These are phyloP conservation scores for Allium cepa DNA, from an alignment of 106 monocot genomes.

Conservation along the genomic window DNA sequence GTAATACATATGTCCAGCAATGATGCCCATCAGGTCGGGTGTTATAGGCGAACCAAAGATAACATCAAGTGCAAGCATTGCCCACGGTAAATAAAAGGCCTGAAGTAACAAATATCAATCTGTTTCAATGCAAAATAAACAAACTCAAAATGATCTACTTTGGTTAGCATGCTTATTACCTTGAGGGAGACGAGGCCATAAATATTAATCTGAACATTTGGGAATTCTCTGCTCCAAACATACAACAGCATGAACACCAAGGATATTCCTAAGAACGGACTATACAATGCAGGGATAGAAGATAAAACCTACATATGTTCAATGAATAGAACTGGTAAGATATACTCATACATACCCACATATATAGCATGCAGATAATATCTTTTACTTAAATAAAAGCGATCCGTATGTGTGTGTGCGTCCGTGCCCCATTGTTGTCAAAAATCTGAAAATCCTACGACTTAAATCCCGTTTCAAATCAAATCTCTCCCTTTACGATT, in stretches of 20 bases:
- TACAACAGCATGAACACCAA: conserved; percentile 95
- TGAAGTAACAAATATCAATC: conserved; percentile 7
- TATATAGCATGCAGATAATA: too few species aligned
- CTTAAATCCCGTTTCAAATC: too few species aligned
- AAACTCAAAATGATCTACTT: not conserved
- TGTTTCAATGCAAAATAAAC: too few species aligned
- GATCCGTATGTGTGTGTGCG: too few species aligned
- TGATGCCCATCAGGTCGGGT: conserved; percentile 80
- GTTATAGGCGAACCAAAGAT: conserved; percentile 72
- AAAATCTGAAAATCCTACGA: too few species aligned
- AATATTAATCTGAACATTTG: conserved; percentile 73
- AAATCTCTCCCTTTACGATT: too few species aligned
- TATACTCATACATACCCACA: too few species aligned
- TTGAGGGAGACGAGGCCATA: conserved; percentile 82
- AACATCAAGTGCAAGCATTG: conserved; percentile 78
- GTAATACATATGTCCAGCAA: conserved; percentile 89
- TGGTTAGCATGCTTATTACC: conserved; percentile 19
- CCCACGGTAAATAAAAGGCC: conserved; percentile 97
- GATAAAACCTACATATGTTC: conserved; percentile 48
- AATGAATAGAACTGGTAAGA: too few species aligned
- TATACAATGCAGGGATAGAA: conserved; percentile 32
- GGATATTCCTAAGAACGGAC: conserved; percentile 48
- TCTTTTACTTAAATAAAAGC: too few species aligned
- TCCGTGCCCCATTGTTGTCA: too few species aligned
- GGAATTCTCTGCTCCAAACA: conserved; percentile 94